phyloP scores from a whole-genome alignment of 441 rosid genomes.

The Metrosideros polymorpha region DNA sequence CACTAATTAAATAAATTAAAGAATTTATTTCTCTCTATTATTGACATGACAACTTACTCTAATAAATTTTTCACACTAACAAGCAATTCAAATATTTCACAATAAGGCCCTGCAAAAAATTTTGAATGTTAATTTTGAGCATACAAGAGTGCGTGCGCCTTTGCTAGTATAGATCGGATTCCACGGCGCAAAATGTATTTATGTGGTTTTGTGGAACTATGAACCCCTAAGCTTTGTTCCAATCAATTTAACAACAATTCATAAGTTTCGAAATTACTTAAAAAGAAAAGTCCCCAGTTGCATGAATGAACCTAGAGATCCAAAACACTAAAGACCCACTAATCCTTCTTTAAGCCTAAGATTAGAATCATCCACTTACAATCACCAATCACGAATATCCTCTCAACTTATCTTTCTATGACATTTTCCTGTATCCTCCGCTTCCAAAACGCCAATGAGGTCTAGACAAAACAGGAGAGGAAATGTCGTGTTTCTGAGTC shows the following conservation, averaged over 20 bases:
- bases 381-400: background rate
- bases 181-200: background rate
- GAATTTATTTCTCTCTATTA: too few relatives aligned
- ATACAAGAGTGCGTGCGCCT: background rate
- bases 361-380: background rate
- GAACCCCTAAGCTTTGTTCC: background rate
- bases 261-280: background rate
- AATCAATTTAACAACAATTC: background rate
- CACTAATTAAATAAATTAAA: too few relatives aligned
- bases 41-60: too few relatives aligned
- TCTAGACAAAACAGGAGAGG: background rate
- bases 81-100: background rate
- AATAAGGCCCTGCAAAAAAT: background rate
- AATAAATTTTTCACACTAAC: background rate
- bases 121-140: background rate
- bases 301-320: background rate
- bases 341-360: background rate
- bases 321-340: background rate
- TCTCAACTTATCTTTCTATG: background rate
- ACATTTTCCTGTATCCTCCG: background rate
- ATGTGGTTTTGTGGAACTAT: background rate
- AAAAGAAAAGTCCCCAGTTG: background rate
- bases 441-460: background rate
- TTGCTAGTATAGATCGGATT: background rate
- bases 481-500: background rate